These are phyloP conservation scores for Solanum ossicruentum DNA, from an alignment of 257 asterid species.

Conservation along the genomic window DNA sequence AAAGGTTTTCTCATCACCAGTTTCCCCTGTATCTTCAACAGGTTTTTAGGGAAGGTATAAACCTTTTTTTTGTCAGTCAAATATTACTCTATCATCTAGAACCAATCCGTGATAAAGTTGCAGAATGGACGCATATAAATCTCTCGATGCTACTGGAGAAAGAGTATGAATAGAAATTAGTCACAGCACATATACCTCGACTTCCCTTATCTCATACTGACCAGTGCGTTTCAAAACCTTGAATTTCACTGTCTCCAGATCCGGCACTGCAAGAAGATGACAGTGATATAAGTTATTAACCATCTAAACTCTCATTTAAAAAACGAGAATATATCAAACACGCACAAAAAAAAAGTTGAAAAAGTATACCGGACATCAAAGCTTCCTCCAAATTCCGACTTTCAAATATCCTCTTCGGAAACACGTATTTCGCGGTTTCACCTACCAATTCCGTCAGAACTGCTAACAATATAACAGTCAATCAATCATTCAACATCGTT, in stretches of 20 bases:
- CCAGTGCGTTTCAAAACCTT: slow-evolving; percentile 46
- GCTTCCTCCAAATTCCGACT: slow-evolving; percentile 66
- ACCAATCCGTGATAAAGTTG: not conserved
- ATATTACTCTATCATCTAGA: not conserved
- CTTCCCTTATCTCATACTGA: slow-evolving; percentile 67
- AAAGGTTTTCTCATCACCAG: not conserved
- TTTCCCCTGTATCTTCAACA: not conserved
- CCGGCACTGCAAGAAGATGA: slow-evolving; percentile 39
- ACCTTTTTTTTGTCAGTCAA: not conserved
- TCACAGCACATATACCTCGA: slow-evolving; percentile 35
- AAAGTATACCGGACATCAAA: slow-evolving; percentile 64
- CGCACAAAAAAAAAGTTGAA: not conserved
- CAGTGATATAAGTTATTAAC: not conserved
- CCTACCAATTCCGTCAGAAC: slow-evolving; percentile 54
- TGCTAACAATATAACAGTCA: not conserved
- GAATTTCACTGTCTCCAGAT: slow-evolving; percentile 71
- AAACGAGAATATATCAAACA: not conserved
- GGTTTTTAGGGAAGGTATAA: not conserved
- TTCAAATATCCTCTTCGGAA: slow-evolving; percentile 49
- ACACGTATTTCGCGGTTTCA: slow-evolving; percentile 54
- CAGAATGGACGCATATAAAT: not conserved
- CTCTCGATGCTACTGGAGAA: not conserved
- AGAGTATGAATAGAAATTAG: not conserved
- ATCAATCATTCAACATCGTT: not conserved
- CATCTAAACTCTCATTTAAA: not conserved